These are phyloP conservation scores for Achlya hypogyna DNA, from an alignment of 352 stramenopile genomes.

Conservation along the genomic window DNA sequence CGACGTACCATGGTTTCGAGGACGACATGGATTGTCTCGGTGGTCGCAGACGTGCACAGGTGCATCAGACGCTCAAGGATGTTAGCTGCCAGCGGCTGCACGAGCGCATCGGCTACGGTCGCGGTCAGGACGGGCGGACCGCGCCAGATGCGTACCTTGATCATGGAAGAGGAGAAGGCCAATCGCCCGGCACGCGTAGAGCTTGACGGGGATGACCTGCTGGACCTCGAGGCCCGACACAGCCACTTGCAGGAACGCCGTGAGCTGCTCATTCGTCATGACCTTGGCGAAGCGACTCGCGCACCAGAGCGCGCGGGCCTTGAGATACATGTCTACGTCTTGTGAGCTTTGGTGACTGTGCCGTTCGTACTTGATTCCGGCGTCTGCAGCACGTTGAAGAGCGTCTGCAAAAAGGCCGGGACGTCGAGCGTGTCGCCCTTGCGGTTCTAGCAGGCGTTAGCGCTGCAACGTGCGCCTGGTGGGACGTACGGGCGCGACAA, in stretches of 20 bases:
- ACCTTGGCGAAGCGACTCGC: slow-evolving; percentile 55
- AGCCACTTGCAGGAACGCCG: slow-evolving; percentile 55
- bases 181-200: slow-evolving; percentile 72
- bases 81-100: slow-evolving; percentile 38
- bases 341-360: slow-evolving; percentile 1
- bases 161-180: slow-evolving; percentile 58
- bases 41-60: slow-evolving; percentile 43
- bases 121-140: no score
- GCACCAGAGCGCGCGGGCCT: slow-evolving; percentile 70
- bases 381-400: slow-evolving; percentile 73
- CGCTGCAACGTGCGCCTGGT: neutral
- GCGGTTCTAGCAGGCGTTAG: neutral
- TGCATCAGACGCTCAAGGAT: slow-evolving; percentile 54
- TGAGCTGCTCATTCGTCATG: slow-evolving; percentile 66
- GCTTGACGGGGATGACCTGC: slow-evolving; percentile 62
- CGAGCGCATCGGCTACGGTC: slow-evolving; percentile 25
- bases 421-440: slow-evolving; percentile 30
- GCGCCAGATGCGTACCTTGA: slow-evolving; percentile 32
- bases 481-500: slow-evolving; percentile 37
- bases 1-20: slow-evolving; percentile 51
- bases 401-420: slow-evolving; percentile 51
- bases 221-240: slow-evolving; percentile 60
- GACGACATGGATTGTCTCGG: slow-evolving; percentile 70
- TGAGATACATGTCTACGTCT: slow-evolving; percentile 62
- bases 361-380: slow-evolving; percentile 1